Conservation (phyloP, 2,329 filamentous ascomycete genomes). For the Colletotrichum abscissum region DNA sequence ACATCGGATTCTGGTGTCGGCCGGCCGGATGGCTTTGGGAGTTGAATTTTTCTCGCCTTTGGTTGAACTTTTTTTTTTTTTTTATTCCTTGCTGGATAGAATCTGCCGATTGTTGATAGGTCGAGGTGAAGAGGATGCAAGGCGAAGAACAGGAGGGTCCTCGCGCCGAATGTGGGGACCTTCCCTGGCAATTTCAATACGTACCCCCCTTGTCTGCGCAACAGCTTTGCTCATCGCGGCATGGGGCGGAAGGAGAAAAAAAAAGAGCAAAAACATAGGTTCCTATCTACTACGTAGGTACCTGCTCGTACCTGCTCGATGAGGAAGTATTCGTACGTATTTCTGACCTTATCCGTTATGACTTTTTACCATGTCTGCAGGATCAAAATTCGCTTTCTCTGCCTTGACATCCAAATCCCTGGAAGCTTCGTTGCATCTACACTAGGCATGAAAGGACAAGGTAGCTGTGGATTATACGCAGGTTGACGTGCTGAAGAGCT, state of each 20-base stretch:
- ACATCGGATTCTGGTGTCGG: neutral
- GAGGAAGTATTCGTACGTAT: neutral
- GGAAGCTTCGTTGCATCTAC: neutral
- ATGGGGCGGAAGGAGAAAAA: neutral
- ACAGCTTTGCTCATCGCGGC: constrained; percentile 3
- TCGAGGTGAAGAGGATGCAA: constrained; percentile 20
- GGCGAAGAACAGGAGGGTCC: constrained; percentile 27
- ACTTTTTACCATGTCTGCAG: too few species aligned
- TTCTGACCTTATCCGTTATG: neutral
- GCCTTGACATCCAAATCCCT: neutral
- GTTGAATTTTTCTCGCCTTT: neutral
- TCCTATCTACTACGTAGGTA: too few species aligned
- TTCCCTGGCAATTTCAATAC: constrained; percentile 18
- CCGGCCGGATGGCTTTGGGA: neutral
- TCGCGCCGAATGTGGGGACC: constrained; percentile 21
- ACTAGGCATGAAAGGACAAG: neutral
- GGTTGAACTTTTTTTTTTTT: neutral
- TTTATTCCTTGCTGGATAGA: neutral
- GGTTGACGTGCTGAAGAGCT: constrained; percentile 22
- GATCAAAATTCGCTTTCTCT: neutral
- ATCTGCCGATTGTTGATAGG: constrained; percentile 31
- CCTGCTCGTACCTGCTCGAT: neutral
- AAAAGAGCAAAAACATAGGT: neutral
- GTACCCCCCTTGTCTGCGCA: constrained; percentile 14
- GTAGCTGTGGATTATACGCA: constrained; percentile 3